A percentile compares a stretch with the other conserved stretches of the same genome.
Evolutionary conservation across 2,329 filamentous ascomycete genomes (phyloP).

Genomic region (Thielaviopsis populi): DNA sequence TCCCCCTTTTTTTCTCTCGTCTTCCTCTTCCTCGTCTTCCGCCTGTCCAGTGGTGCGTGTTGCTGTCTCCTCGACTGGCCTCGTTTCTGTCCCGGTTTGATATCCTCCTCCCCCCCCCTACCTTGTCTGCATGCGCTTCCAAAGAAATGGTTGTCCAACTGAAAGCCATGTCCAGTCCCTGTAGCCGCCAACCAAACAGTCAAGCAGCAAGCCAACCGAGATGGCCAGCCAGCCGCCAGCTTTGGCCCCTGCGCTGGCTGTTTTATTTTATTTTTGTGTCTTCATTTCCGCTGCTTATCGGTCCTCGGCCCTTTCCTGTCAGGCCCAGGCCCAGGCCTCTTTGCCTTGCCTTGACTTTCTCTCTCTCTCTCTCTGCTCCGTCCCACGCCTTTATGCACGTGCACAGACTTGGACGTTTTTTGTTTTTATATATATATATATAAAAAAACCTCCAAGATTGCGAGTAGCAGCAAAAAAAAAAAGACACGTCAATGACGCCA

Average conservation of each 20-base stretch:
- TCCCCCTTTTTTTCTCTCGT: not conserved
- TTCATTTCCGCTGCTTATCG: not conserved
- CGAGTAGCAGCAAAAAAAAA: not conserved
- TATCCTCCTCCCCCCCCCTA: no score
- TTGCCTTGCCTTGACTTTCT: not conserved
- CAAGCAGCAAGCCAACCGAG: not conserved
- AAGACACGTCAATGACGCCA: conserved; percentile 8
- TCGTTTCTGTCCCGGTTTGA: no score
- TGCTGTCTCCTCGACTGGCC: not conserved
- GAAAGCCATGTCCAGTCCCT: no score
- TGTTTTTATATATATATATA: not conserved
- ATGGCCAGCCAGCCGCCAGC: not conserved
- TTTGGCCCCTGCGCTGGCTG: not conserved
- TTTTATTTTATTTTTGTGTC: not conserved
- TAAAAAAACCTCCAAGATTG: not conserved
- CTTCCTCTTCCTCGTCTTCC: not conserved
- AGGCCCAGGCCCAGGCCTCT: not conserved
- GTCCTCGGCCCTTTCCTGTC: not conserved
- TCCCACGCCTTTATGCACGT: not conserved
- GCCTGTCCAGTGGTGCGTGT: not conserved
- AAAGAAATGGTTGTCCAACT: not conserved
- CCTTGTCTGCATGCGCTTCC: not conserved
- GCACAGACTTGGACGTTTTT: not conserved
- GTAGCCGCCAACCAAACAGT: not conserved
- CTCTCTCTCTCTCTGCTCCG: not conserved